These are phyloP conservation scores for Oldenlandia corymbosa DNA, from an alignment of 257 asterid species.

Conservation along the genomic window DNA sequence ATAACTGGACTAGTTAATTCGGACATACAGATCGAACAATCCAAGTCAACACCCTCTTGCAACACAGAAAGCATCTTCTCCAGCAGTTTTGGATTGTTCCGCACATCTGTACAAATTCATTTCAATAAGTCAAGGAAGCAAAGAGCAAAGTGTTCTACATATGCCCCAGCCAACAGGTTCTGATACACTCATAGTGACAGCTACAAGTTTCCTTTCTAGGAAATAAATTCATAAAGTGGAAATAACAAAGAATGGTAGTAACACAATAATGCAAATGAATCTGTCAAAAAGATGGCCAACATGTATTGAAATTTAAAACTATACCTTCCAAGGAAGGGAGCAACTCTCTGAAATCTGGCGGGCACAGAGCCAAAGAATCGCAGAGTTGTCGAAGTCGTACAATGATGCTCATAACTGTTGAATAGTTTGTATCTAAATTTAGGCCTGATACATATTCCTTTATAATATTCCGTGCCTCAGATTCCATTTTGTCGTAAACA, in stretches of 20 bases:
- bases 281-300: too few species aligned
- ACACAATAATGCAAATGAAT: too few species aligned
- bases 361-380: constrained; percentile 44
- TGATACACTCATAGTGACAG: too few species aligned
- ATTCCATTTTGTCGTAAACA: constrained; percentile 76
- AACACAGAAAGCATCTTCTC: constrained; percentile 51
- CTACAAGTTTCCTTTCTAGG: too few species aligned
- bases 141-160: not conserved
- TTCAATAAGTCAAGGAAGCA: not conserved
- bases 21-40: constrained; percentile 25
- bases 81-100: constrained; percentile 54
- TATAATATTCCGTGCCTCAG: constrained; percentile 50
- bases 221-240: too few species aligned
- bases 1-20: constrained; percentile 53
- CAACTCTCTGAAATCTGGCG: constrained; percentile 38
- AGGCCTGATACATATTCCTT: constrained; percentile 37
- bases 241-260: too few species aligned
- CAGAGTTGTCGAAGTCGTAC: constrained; percentile 78
- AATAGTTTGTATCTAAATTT: constrained; percentile 37
- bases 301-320: not conserved
- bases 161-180: too few species aligned
- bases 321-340: constrained; percentile 82
- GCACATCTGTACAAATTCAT: constrained; percentile 25
- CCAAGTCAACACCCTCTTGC: constrained; percentile 73
- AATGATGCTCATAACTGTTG: constrained; percentile 62